These are phyloP conservation scores for Catharanthus roseus DNA, from an alignment of 257 asterid species.

Conservation along the genomic window DNA sequence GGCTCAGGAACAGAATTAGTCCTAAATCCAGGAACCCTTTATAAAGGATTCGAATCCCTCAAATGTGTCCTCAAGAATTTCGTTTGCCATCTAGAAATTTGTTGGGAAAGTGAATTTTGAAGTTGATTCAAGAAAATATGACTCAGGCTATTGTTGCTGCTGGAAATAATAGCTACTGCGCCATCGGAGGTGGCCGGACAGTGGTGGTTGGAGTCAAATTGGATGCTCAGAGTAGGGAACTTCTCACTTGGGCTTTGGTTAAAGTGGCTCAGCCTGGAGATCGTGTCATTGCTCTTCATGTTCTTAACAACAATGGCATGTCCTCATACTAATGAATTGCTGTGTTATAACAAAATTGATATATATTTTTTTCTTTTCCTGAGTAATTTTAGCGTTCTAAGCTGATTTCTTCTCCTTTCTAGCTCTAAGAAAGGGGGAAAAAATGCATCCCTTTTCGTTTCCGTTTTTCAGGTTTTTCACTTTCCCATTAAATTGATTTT, in stretches of 20 bases:
- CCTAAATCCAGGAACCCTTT: conserved; percentile 1
- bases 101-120: conserved; percentile 2
- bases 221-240: conserved; percentile 64
- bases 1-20: neutral
- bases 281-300: conserved; percentile 87
- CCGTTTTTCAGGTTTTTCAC: neutral
- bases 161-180: conserved; percentile 1
- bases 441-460: neutral
- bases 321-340: neutral
- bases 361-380: neutral
- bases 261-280: conserved; percentile 92
- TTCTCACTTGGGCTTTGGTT: conserved; percentile 95
- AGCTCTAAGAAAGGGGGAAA: no score
- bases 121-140: conserved; percentile 5
- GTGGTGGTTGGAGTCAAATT: conserved; percentile 87
- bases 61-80: conserved; percentile 13
- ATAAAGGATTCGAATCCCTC: conserved; percentile 5
- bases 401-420: no score
- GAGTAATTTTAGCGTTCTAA: no score
- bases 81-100: conserved; percentile 2
- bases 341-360: neutral
- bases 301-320: conserved; percentile 58
- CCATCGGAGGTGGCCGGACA: conserved; percentile 42
- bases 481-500: neutral
- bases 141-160: conserved; percentile 13